Evolutionary conservation across 768 basidiomycete species (phyloP).

Genomic region (Phylloporus arenicola): DNA sequence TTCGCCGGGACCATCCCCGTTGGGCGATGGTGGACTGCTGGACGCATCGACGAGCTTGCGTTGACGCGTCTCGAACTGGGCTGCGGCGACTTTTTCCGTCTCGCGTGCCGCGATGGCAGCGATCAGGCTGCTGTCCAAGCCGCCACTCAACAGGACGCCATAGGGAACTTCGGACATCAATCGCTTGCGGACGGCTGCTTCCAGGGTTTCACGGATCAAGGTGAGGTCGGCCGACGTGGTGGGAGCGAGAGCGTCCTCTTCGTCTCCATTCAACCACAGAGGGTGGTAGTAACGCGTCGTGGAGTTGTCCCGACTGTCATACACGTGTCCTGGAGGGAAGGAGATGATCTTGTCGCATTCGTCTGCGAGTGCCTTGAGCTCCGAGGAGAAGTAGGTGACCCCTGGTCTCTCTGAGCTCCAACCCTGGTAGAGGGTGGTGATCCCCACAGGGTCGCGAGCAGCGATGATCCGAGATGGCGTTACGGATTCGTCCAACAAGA

Average conservation of each 20-base stretch:
- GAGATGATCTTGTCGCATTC: slow-evolving; percentile 93
- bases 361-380: slow-evolving; percentile 85
- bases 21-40: slow-evolving; percentile 58
- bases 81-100: slow-evolving; percentile 84
- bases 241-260: slow-evolving; percentile 54
- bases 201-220: slow-evolving; percentile 72
- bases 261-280: slow-evolving; percentile 84
- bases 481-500: slow-evolving; percentile 89
- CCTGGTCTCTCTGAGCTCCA: slow-evolving; percentile 82
- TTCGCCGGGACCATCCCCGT: slow-evolving; percentile 41
- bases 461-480: slow-evolving; percentile 88
- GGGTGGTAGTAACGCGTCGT: slow-evolving; percentile 85
- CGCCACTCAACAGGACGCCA: slow-evolving; percentile 92
- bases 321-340: slow-evolving; percentile 97
- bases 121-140: slow-evolving; percentile 93
- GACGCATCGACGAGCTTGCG: slow-evolving; percentile 47
- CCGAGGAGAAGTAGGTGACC: slow-evolving; percentile 87
- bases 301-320: slow-evolving; percentile 75
- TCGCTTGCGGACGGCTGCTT: slow-evolving; percentile 88
- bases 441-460: slow-evolving; percentile 94
- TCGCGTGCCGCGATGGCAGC: slow-evolving; percentile 92
- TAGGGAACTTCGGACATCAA: slow-evolving; percentile 99
- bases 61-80: slow-evolving; percentile 68
- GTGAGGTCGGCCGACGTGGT: slow-evolving; percentile 58
- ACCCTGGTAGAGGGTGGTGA: slow-evolving; percentile 98